Conservation (phyloP, 140 eudicot species). For the Anethum foeniculum region DNA sequence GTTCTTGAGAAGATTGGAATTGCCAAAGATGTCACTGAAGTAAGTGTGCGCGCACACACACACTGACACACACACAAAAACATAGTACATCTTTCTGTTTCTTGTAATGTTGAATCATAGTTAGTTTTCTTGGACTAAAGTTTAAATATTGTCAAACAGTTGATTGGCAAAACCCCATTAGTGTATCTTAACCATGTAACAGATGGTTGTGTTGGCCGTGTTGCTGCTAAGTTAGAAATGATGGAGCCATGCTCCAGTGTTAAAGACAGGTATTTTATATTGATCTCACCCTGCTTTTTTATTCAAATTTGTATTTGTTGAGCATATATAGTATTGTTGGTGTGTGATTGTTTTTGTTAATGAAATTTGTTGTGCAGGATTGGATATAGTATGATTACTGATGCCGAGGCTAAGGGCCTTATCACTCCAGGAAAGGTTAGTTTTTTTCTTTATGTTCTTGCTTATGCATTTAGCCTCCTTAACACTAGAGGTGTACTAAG, state of each 20-base stretch:
- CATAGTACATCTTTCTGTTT: neutral
- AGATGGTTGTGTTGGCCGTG: constrained; percentile 56
- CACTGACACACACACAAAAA: neutral
- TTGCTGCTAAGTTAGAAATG: constrained; percentile 66
- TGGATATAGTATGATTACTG: constrained; percentile 68
- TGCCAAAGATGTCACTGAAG: constrained; percentile 75
- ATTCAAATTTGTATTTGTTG: too few relatives aligned
- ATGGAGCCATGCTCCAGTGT: constrained; percentile 84
- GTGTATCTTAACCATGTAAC: constrained; percentile 61
- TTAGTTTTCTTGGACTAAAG: neutral
- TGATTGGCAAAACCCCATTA: constrained; percentile 77
- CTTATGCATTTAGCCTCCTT: neutral
- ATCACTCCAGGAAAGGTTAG: constrained; percentile 74
- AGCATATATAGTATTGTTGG: too few relatives aligned
- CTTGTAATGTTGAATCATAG: neutral
- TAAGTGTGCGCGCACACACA: constrained; percentile 19
- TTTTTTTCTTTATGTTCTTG: neutral
- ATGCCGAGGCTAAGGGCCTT: constrained; percentile 75
- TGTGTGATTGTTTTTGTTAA: neutral
- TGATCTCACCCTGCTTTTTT: neutral
- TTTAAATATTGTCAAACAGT: constrained; percentile 24
- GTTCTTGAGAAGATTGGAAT: constrained; percentile 46
- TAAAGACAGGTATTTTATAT: constrained; percentile 53
- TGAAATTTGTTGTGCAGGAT: constrained; percentile 40
- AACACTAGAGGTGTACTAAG: neutral